Evolutionary conservation across 257 asterid genomes (phyloP), one percentile per base, ranked within the genome.

Genomic region (Mentha longifolia): DNA sequence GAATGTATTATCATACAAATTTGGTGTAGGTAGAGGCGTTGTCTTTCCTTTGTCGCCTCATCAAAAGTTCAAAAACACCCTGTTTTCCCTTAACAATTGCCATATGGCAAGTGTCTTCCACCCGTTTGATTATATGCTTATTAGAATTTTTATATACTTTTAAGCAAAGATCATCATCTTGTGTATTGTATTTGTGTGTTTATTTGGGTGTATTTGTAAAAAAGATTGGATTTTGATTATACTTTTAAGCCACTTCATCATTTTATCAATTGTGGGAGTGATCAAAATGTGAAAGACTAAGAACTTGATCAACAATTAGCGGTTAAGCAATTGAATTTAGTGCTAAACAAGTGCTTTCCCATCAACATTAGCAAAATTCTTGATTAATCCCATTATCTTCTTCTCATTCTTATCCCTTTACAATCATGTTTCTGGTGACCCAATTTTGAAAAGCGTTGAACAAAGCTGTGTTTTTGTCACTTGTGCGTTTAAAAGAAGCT

Each of bases 311-410:
- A 71, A 17, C 41, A 73, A 81, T 89, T 89, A 78, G 31, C 86
- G 92, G 83, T 81, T 81, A 88, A 88, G 96, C 92, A 85, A 89
- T 71, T 83, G 61, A 56, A 66, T 70, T 79, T 70, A 75, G 78
- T 78, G 78, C 58, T 72, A 80, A 77, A 51, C 72, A 74, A 67
- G 75, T 77, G 81, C 58, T 80, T 76, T 57, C 8, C 73, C 58
- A 77, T 83, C 83, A 75, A 14, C 76, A 69, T 70, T 57, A n/a
- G 8, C 49, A 69, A n/a, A 22, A 35, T 35, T 35, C 39, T 45
- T 68, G 46, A 72, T 37, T 78, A 55, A 49, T 35, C 59, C 59
- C 12, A 28, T 22, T 22, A 22, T 33, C 6, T 2, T 33, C 6
- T 1, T 49, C 64, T 45, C 54, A 41, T 42, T 25, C 68, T 78